Conservation (phyloP, 768 basidiomycete species). For the Auricularia heimuer region DNA sequence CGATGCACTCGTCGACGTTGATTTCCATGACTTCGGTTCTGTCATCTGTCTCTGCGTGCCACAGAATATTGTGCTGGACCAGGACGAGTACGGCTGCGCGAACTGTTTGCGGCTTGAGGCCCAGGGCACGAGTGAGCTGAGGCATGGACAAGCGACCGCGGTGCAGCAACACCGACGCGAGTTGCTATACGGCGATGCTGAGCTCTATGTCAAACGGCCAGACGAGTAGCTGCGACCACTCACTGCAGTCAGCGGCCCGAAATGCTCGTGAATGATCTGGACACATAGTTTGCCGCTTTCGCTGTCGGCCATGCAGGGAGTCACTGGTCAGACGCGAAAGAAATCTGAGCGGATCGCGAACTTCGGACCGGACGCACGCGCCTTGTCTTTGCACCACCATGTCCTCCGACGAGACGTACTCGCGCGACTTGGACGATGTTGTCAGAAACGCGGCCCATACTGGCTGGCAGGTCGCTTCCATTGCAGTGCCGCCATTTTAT, state of each 20-base stretch:
- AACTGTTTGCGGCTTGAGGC: slow-evolving; percentile 54
- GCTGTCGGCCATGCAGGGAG: slow-evolving; percentile 46
- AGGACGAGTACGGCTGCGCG: slow-evolving; percentile 67
- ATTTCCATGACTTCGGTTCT: slow-evolving; percentile 72
- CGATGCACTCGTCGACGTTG: slow-evolving; percentile 73
- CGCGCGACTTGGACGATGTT: slow-evolving; percentile 36
- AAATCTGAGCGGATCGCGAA: no score
- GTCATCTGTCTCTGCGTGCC: slow-evolving; percentile 68
- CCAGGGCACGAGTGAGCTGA: slow-evolving; percentile 60
- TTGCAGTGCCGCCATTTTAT: slow-evolving; percentile 55
- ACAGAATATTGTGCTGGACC: slow-evolving; percentile 85
- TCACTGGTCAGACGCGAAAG: not conserved
- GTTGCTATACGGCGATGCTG: slow-evolving; percentile 36
- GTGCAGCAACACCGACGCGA: slow-evolving; percentile 64
- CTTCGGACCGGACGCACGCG: not conserved
- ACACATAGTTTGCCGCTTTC: slow-evolving; percentile 51
- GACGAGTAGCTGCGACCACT: slow-evolving; percentile 17
- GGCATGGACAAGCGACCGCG: slow-evolving; percentile 70
- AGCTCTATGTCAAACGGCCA: not conserved
- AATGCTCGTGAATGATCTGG: slow-evolving; percentile 55
- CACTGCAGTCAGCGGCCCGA: slow-evolving; percentile 58
- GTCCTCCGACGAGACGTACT: not conserved
- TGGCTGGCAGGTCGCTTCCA: slow-evolving; percentile 59
- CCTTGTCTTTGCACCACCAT: not conserved
- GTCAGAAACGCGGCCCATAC: slow-evolving; percentile 54